Evolutionary conservation across 441 rosid species (phyloP).

Genomic region (Brassica balearica): DNA sequence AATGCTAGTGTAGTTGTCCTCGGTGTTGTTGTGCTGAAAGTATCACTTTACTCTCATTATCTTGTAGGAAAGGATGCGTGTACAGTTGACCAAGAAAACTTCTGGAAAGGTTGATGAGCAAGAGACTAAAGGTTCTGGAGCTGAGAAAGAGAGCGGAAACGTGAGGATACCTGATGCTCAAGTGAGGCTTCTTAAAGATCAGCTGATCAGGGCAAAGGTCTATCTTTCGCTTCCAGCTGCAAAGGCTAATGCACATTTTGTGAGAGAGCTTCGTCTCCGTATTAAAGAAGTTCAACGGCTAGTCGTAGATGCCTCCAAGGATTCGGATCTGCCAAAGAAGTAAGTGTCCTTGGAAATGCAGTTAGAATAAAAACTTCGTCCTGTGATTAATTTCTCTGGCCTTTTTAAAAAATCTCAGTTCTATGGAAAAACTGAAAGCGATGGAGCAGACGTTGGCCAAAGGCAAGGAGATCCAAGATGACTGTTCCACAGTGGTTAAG

Average conservation of each 20-base stretch:
- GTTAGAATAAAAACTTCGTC: background rate
- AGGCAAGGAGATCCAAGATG: constrained; percentile 88
- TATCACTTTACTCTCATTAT: background rate
- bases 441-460: constrained; percentile 87
- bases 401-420: constrained; percentile 50
- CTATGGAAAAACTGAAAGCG: constrained; percentile 69
- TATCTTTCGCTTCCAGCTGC: constrained; percentile 76
- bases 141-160: constrained; percentile 48
- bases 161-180: constrained; percentile 57
- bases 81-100: constrained; percentile 44
- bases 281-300: constrained; percentile 76
- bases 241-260: constrained; percentile 61
- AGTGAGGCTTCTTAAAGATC: constrained; percentile 78
- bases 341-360: constrained; percentile 43
- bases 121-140: constrained; percentile 41
- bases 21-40: too few species aligned
- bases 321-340: constrained; percentile 78
- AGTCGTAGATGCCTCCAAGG: constrained; percentile 66
- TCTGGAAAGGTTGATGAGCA: constrained; percentile 41
- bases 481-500: constrained; percentile 81
- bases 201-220: constrained; percentile 80
- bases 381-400: constrained; percentile 14
- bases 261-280: constrained; percentile 78
- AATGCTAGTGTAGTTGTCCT: constrained; percentile 1
- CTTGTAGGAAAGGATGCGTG: constrained; percentile 39